A percentile compares a stretch with the other conserved stretches of the same genome.
Evolutionary conservation across 2,329 filamentous ascomycete species (phyloP).

Genomic region (Aspergillus sojae): DNA sequence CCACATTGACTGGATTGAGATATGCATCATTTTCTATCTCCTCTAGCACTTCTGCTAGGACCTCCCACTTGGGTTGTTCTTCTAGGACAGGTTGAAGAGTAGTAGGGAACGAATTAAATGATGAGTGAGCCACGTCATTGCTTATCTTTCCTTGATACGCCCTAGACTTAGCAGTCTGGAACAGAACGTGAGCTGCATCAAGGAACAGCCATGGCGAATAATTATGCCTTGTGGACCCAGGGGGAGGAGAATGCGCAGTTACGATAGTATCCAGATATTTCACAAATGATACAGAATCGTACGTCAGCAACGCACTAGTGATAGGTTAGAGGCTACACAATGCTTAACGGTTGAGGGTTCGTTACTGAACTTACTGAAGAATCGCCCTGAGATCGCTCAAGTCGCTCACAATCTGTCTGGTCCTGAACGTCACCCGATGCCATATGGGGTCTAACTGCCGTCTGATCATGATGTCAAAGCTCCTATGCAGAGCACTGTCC

Average conservation of each 20-base stretch:
- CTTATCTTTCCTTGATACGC: constrained; percentile 78
- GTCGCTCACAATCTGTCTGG: constrained; percentile 90
- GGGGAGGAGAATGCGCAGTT: constrained; percentile 83
- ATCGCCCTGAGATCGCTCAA: constrained; percentile 80
- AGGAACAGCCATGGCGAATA: constrained; percentile 96
- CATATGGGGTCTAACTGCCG: constrained; percentile 93
- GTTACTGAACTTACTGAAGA: constrained; percentile 60
- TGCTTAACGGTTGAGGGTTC: background rate
- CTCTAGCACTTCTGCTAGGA: constrained; percentile 85
- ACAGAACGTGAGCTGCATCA: constrained; percentile 91
- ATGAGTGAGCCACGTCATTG: constrained; percentile 55
- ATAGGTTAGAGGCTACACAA: constrained; percentile 16
- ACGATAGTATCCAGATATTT: constrained; percentile 94
- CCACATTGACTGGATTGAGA: constrained; percentile 73
- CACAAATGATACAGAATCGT: constrained; percentile 88
- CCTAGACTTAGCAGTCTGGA: constrained; percentile 82
- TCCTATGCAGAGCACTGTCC: constrained; percentile 87
- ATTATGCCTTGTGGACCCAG: constrained; percentile 82
- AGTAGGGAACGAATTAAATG: constrained; percentile 55
- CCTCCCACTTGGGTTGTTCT: constrained; percentile 90
- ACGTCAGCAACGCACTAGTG: constrained; percentile 68
- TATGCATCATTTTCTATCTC: constrained; percentile 92
- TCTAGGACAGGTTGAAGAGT: constrained; percentile 81
- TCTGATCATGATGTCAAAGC: constrained; percentile 86
- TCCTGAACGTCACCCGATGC: constrained; percentile 95